Evolutionary conservation across 192 early-diverging fungal genomes (phyloP).

Genomic region (Linnemannia zychae): DNA sequence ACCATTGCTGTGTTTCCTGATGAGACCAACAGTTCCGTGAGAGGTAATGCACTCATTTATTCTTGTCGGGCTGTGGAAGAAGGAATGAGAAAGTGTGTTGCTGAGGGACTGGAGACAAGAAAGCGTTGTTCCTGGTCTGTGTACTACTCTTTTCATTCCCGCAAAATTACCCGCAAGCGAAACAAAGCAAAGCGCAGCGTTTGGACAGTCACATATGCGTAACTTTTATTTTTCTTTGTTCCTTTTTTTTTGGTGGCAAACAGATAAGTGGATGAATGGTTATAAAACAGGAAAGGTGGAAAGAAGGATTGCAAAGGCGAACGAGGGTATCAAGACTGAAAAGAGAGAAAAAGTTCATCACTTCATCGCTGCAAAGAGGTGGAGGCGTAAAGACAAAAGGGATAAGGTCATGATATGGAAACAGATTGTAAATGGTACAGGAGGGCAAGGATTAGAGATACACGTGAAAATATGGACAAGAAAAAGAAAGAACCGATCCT

Average conservation of each 20-base stretch:
- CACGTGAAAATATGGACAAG: background rate
- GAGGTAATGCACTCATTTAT: background rate
- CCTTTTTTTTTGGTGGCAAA: background rate
- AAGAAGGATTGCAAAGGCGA: background rate
- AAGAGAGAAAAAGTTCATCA: background rate
- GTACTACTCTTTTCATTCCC: too few relatives aligned
- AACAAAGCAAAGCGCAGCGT: too few relatives aligned
- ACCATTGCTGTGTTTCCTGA: background rate
- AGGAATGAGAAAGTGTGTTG: background rate
- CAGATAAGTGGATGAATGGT: background rate
- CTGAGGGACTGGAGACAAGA: too few relatives aligned
- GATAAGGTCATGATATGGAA: background rate
- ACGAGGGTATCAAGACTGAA: background rate
- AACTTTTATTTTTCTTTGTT: background rate
- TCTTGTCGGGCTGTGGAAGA: background rate
- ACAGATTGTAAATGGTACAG: background rate
- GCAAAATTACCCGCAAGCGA: too few relatives aligned
- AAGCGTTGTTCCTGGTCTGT: too few relatives aligned
- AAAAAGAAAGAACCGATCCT: background rate
- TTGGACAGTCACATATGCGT: too few relatives aligned
- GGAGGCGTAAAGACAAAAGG: background rate
- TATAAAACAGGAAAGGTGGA: background rate
- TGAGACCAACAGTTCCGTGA: background rate
- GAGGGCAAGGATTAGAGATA: background rate
- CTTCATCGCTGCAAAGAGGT: background rate